A percentile compares a stretch with the other conserved stretches of the same genome.
Evolutionary conservation across 495 filamentous ascomycete genomes (phyloP).

Genomic region (Aspergillus avenaceus): DNA sequence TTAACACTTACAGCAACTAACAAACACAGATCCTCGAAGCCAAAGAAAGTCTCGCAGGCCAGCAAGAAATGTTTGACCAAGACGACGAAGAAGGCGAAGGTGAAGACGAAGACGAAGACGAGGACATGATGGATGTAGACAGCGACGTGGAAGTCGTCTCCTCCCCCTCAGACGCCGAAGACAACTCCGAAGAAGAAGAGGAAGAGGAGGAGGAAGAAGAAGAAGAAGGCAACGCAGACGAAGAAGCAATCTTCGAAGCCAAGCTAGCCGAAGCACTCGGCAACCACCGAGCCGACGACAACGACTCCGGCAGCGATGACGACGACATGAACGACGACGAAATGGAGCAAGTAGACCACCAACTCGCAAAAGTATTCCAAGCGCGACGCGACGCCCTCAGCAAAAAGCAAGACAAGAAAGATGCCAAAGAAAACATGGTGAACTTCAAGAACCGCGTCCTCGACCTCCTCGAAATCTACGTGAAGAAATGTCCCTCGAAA

Average conservation of each 20-base stretch:
- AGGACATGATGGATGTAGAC: slow-evolving; percentile 31
- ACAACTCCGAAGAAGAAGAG: slow-evolving; percentile 29
- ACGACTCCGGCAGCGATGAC: slow-evolving; percentile 55
- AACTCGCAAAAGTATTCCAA: slow-evolving; percentile 77
- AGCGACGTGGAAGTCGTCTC: slow-evolving; percentile 41
- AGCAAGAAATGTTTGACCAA: slow-evolving; percentile 80
- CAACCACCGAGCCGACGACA: slow-evolving; percentile 55
- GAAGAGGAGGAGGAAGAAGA: slow-evolving; percentile 39
- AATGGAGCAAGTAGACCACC: slow-evolving; percentile 85
- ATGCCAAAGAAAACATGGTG: slow-evolving; percentile 82
- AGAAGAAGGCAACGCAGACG: slow-evolving; percentile 30
- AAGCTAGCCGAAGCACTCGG: slow-evolving; percentile 72
- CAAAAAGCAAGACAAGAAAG: slow-evolving; percentile 77
- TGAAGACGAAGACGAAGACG: slow-evolving; percentile 44
- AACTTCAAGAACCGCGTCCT: slow-evolving; percentile 94
- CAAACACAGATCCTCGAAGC: slow-evolving; percentile 59
- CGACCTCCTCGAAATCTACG: slow-evolving; percentile 80
- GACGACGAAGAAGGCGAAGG: slow-evolving; percentile 60
- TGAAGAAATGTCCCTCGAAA: slow-evolving; percentile 71
- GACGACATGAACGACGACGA: slow-evolving; percentile 90
- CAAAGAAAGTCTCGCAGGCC: slow-evolving; percentile 76
- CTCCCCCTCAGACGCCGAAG: slow-evolving; percentile 30
- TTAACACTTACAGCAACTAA: background rate
- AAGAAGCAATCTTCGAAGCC: slow-evolving; percentile 62
- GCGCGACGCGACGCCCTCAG: slow-evolving; percentile 57